Conservation (phyloP, 257 asterid species). For the Ilex aquifolium region DNA sequence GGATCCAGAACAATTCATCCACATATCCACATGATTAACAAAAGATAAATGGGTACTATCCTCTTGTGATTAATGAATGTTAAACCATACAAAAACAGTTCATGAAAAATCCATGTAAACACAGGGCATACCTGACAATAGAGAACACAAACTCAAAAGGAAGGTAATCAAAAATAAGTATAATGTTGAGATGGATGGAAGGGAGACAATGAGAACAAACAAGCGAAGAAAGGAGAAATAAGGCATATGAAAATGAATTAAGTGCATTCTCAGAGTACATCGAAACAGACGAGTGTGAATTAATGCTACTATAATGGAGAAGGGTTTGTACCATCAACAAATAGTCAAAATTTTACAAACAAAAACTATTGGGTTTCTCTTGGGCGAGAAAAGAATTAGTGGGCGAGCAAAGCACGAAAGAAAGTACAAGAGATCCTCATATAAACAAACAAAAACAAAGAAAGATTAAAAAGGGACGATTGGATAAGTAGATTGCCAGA, state of each 20-base stretch:
- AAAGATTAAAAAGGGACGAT: too few species aligned
- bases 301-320: slow-evolving; percentile 6
- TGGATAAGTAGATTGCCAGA: too few species aligned
- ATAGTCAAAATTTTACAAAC: slow-evolving; percentile 24
- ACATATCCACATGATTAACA: background rate
- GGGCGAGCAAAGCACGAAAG: too few species aligned
- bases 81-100: background rate
- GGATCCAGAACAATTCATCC: slow-evolving; percentile 5
- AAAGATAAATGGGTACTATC: too few species aligned
- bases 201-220: slow-evolving; percentile 22
- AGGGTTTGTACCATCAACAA: slow-evolving; percentile 13
- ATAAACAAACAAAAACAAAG: too few species aligned
- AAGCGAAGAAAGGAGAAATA: slow-evolving; percentile 10
- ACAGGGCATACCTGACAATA: background rate
- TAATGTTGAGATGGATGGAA: too few species aligned
- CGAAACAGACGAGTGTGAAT: slow-evolving; percentile 30
- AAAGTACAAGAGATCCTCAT: too few species aligned
- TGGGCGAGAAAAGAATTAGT: too few species aligned
- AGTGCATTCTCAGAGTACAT: slow-evolving; percentile 31
- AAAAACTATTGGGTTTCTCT: slow-evolving; percentile 3
- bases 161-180: too few species aligned
- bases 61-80: background rate
- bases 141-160: too few species aligned
- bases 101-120: background rate
- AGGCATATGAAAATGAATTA: slow-evolving; percentile 24